These are phyloP conservation scores for Boletus rubropictus DNA, from an alignment of 768 basidiomycete genomes.

Conservation along the genomic window DNA sequence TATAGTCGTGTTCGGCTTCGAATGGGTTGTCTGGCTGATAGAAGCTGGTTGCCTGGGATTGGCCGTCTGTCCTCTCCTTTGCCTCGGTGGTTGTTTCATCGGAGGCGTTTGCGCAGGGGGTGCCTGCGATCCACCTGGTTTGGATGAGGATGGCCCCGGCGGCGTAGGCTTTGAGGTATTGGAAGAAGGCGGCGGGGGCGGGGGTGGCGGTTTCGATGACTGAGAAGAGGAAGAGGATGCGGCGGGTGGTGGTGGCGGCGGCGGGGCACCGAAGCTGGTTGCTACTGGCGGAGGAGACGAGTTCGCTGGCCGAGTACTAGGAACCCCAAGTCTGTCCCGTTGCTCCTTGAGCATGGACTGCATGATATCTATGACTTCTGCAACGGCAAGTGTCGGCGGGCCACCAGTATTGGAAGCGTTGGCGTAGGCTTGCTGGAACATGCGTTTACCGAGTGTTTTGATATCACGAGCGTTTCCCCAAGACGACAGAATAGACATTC, in stretches of 20 bases:
- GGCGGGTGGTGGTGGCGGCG: conserved; percentile 21
- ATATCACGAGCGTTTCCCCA: conserved; percentile 74
- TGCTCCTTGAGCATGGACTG: conserved; percentile 14
- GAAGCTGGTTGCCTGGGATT: neutral
- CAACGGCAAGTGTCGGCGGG: neutral
- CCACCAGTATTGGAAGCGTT: conserved; percentile 9
- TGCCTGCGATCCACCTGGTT: neutral
- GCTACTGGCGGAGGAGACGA: conserved; percentile 15
- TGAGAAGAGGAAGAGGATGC: conserved; percentile 16
- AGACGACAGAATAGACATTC: conserved; percentile 41
- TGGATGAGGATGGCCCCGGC: neutral
- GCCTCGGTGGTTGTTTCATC: neutral
- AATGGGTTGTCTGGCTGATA: conserved; percentile 2
- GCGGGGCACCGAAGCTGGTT: conserved; percentile 15
- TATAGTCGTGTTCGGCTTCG: neutral
- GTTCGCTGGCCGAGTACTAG: conserved; percentile 4
- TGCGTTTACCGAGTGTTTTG: conserved; percentile 37
- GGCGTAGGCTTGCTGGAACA: conserved; percentile 12
- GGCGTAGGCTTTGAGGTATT: neutral
- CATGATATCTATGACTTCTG: conserved; percentile 10
- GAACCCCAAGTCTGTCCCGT: conserved; percentile 22
- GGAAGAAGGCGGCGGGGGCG: neutral
- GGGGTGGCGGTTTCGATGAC: conserved; percentile 1
- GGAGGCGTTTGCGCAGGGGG: conserved; percentile 15
- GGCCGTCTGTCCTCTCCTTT: neutral